phyloP scores from a whole-genome alignment of 2,329 filamentous ascomycete species.

The Diplodia corticola region DNA sequence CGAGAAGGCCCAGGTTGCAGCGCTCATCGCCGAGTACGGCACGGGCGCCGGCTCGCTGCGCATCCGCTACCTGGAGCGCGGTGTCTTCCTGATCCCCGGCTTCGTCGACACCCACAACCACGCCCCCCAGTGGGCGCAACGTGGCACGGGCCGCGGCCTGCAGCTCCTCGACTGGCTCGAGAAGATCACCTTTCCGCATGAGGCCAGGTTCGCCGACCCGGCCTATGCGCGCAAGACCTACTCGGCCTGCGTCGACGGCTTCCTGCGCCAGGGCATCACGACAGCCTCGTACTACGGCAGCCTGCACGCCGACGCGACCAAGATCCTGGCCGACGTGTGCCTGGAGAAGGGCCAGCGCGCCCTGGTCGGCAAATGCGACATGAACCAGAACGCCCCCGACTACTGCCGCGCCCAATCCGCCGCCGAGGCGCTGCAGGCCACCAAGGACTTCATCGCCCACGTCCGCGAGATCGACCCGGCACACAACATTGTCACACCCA shows the following conservation, averaged over 20 bases:
- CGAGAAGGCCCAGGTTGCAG: conserved; percentile 21
- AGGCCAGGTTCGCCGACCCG: conserved; percentile 60
- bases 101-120: conserved; percentile 70
- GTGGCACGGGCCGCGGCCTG: conserved; percentile 45
- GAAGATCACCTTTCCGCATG: conserved; percentile 64
- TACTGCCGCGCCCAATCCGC: conserved; percentile 34
- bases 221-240: conserved; percentile 45
- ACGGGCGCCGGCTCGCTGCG: conserved; percentile 18
- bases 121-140: conserved; percentile 58
- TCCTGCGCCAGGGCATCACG: conserved; percentile 63
- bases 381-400: conserved; percentile 52
- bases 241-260: conserved; percentile 53
- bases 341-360: conserved; percentile 57
- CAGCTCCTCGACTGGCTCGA: conserved; percentile 58
- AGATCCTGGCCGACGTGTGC: conserved; percentile 58
- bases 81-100: conserved; percentile 59
- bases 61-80: conserved; percentile 39
- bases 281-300: conserved; percentile 63
- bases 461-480: conserved; percentile 26
- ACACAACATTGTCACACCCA: conserved; percentile 31
- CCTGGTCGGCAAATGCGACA: conserved; percentile 64
- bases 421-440: conserved; percentile 22
- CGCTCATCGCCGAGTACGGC: conserved; percentile 17
- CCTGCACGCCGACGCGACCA: conserved; percentile 57
- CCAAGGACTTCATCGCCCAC: conserved; percentile 33